Evolutionary conservation across 768 basidiomycete genomes (phyloP).

Genomic region (Strobilomyces echinocephalus): DNA sequence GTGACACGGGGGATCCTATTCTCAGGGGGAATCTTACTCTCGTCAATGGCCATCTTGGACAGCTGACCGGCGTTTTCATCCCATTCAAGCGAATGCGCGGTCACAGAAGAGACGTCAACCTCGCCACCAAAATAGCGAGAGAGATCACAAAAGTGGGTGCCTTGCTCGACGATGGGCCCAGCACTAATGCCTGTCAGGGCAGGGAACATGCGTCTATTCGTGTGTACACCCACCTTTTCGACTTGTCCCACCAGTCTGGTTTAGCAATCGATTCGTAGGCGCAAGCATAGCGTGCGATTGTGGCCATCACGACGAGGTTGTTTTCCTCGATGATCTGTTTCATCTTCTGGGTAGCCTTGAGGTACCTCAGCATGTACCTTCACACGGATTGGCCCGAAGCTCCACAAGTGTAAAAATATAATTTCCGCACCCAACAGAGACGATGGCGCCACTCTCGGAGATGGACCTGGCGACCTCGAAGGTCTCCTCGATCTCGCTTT

Average conservation of each 20-base stretch:
- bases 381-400: background rate
- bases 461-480: slow-evolving; percentile 73
- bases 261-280: slow-evolving; percentile 79
- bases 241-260: slow-evolving; percentile 92
- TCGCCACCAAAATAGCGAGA: slow-evolving; percentile 97
- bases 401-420: background rate
- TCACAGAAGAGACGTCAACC: slow-evolving; percentile 76
- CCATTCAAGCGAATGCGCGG: slow-evolving; percentile 89
- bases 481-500: slow-evolving; percentile 59
- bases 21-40: slow-evolving; percentile 75
- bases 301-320: slow-evolving; percentile 91
- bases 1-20: slow-evolving; percentile 94
- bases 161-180: slow-evolving; percentile 85
- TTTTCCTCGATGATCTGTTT: slow-evolving; percentile 94
- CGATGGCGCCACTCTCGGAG: slow-evolving; percentile 64
- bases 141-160: slow-evolving; percentile 95
- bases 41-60: slow-evolving; percentile 78
- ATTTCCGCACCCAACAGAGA: slow-evolving; percentile 75
- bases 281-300: slow-evolving; percentile 90
- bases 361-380: slow-evolving; percentile 91
- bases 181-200: slow-evolving; percentile 36
- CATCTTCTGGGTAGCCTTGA: slow-evolving; percentile 94
- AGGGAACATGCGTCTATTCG: background rate
- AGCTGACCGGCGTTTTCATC: slow-evolving; percentile 84
- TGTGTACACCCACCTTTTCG: slow-evolving; percentile 60